Base-by-base conservation (phyloP, 2,329 filamentous ascomycete genomes). In the Fusarium sarcochroum region DNA sequence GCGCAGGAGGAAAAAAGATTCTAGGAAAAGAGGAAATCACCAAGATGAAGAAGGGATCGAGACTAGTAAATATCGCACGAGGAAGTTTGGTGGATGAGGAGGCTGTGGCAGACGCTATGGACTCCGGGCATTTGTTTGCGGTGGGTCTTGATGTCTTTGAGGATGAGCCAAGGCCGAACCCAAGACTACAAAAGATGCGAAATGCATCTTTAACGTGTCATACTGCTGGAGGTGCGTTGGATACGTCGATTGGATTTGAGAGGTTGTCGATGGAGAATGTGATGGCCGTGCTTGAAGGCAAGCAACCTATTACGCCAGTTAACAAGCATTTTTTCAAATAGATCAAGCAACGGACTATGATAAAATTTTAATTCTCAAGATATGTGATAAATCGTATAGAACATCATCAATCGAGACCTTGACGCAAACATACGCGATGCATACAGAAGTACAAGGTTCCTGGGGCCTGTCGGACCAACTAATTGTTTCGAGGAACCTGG, bases 171-270 rank as follows among this genome's bases (percentile, higher is more conserved):
- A 37, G 55, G 3, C 47, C 51, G 0, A 63, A 63, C n/a, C 23
- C 71, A 20, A 76, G 78, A 34, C 69, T 86, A 42, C 58, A 60
- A 3, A 65, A 57, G 17, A 60, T 66, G 34, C 56, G 70, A 6
- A 75, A 78, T 27, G 81, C 80, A 1, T 83, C 82, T 47, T 75
- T 88, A 38, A 83, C 86, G 17, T 80, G 81, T 20, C 86, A 88
- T 75, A 87, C 84, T 53, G 86, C 85, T 3, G 86, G 86, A 0
- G 84, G 85, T 4, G 85, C 84, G 13, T 77, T 87, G 7, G 84
- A 87, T 65, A 86, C 85, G 46, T 81, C 82, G 63, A 74, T 85
- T 25, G 85, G 84, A 20, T 87, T 88, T 66, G 86, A 88, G 75
- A 77, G 77, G 38, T 70, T 88, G 71, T 81, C 85, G 2, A 86